Conservation (phyloP, 352 stramenopile genomes). For the Blastocystis sp. region DNA sequence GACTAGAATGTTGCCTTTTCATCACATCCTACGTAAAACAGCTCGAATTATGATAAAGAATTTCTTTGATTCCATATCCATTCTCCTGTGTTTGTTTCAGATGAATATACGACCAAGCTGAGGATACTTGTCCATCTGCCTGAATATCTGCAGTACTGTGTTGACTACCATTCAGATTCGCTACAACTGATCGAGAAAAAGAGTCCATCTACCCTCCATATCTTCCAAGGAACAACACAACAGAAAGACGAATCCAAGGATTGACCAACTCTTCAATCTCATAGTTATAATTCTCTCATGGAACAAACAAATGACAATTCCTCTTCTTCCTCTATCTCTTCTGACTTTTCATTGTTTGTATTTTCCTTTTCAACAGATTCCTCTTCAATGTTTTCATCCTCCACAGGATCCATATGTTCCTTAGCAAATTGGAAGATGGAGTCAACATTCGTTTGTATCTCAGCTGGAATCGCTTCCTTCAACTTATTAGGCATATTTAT, state of each 20-base stretch:
- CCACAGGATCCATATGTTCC: constrained; percentile 48
- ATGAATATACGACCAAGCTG: neutral
- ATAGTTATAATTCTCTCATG: too few relatives aligned
- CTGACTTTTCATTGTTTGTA: neutral
- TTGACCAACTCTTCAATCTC: too few relatives aligned
- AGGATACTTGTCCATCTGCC: neutral
- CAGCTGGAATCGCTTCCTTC: neutral
- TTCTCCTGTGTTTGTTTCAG: neutral
- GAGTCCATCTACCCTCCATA: too few relatives aligned
- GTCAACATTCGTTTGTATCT: neutral
- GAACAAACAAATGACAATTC: constrained; percentile 4
- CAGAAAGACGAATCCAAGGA: too few relatives aligned
- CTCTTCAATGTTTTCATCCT: neutral
- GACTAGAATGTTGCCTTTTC: neutral
- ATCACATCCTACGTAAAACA: constrained; percentile 14
- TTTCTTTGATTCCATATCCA: constrained; percentile 29
- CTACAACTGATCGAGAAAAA: too few relatives aligned
- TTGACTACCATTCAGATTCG: too few relatives aligned
- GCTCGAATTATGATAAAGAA: constrained; percentile 23
- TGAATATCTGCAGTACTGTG: neutral
- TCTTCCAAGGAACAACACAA: too few relatives aligned
- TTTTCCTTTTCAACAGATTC: neutral
- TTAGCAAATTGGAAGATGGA: constrained; percentile 52
- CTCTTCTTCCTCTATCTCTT: neutral
- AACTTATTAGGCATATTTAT: neutral